These are phyloP conservation scores for Penicillium ucsense DNA, from an alignment of 495 filamentous ascomycete species.

Conservation along the genomic window DNA sequence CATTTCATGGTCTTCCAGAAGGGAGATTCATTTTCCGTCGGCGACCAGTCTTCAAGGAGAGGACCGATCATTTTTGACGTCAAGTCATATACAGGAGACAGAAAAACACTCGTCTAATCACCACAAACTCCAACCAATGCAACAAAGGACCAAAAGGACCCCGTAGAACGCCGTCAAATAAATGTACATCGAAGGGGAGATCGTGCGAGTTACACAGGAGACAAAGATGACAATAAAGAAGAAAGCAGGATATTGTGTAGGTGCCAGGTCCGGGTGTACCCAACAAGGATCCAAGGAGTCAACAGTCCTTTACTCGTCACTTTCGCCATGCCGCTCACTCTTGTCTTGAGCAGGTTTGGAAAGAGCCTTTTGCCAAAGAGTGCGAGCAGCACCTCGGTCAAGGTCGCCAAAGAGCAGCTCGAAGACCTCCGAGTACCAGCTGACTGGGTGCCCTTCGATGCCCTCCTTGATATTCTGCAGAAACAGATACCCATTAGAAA, in stretches of 20 bases:
- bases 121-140: slow-evolving; percentile 10
- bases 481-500: slow-evolving; percentile 6
- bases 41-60: no score
- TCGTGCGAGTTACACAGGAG: slow-evolving; percentile 8
- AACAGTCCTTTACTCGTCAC: slow-evolving; percentile 18
- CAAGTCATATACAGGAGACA: not conserved
- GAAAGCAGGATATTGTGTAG: slow-evolving; percentile 11
- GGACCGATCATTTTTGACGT: no score
- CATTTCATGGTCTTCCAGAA: no score
- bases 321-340: slow-evolving; percentile 28
- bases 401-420: slow-evolving; percentile 79
- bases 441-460: slow-evolving; percentile 78
- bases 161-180: slow-evolving; percentile 3
- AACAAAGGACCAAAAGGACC: slow-evolving; percentile 7
- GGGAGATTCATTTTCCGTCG: no score
- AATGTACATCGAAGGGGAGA: slow-evolving; percentile 9
- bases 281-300: not conserved
- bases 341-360: slow-evolving; percentile 44
- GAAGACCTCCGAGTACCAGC: slow-evolving; percentile 94
- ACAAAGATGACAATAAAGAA: slow-evolving; percentile 10
- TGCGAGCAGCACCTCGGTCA: slow-evolving; percentile 61
- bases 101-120: slow-evolving; percentile 3
- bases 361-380: slow-evolving; percentile 62
- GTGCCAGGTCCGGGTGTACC: not conserved
- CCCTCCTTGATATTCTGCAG: slow-evolving; percentile 91